Base-by-base conservation (phyloP, 176 grass and related monocot species). In the Ampelocalamus luodianensis region DNA sequence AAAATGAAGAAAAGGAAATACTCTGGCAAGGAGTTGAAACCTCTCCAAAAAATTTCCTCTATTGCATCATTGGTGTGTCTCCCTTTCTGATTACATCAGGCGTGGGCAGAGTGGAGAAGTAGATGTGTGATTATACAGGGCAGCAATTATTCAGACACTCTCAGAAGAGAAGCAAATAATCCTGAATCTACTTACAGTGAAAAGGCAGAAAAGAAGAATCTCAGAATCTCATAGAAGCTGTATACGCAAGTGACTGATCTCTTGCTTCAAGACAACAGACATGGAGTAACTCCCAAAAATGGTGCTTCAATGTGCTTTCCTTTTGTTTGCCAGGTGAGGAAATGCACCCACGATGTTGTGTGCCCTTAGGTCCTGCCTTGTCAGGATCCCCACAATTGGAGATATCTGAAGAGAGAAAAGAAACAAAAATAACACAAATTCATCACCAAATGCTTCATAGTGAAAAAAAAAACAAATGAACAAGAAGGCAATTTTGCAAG, bases 311-410 rank as follows among this genome's bases (percentile, higher is more conserved):
- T 91, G 84, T 15, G 26, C 0, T 60, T 84, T 91, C 34, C 44
- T 87, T 18, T 94, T 87, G 15, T 78, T 87, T 24, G 80, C 78
- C 14, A 94, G 68, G 46, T 94, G 83, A 26, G 96, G 96, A 32
- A 98, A 98, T 12, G 81, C 93, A 61, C 44, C 76, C 45, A 91
- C 65, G 85, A 98, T 95, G 63, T 94, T 94, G 77, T 95, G 96
- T 14, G 83, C 91, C 68, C 66, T 77, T 36, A 98, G 91, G 82
- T 98, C 93, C 80, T 98, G 96, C 86, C 96, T 89, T 43, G 96
- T 98, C 74, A 98, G 61, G 65, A 98, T 98, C 59, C 96, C 96
- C 16, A 95, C 88, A 49, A 98, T 83, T 6, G 96, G 86, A 65
- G 93, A 60, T 34, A 98, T 94, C 93, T 98, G 90, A 82, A 71